Percentiles rank a stretch among this genome's conserved stretches.
Evolutionary conservation across 1,284 basidiomycete genomes (phyloP).

Genomic region (Puccinia horiana): DNA sequence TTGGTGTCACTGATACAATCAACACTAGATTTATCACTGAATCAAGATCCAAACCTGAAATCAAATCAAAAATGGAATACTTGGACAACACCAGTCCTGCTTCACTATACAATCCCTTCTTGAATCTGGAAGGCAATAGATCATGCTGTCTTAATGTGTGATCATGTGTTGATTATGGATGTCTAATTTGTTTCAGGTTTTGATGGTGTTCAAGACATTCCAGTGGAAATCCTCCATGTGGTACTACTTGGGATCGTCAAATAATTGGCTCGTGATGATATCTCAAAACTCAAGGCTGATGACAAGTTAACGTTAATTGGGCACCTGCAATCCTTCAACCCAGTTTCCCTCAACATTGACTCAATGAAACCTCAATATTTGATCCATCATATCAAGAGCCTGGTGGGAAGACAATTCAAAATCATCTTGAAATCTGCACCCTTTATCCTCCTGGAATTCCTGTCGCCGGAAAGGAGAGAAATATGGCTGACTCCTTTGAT

Average conservation of each 20-base stretch:
- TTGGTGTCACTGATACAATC: not conserved
- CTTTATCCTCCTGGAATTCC: slow-evolving; percentile 58
- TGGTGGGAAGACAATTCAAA: slow-evolving; percentile 60
- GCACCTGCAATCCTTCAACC: not conserved
- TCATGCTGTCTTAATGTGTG: slow-evolving; percentile 59
- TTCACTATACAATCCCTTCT: slow-evolving; percentile 54
- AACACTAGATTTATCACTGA: not conserved
- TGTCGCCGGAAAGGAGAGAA: slow-evolving; percentile 51
- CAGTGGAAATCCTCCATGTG: slow-evolving; percentile 55
- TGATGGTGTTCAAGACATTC: slow-evolving; percentile 60
- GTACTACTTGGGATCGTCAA: slow-evolving; percentile 51
- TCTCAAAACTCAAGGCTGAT: not conserved
- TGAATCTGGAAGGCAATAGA: slow-evolving; percentile 57
- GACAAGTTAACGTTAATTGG: not conserved
- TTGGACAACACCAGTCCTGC: slow-evolving; percentile 53
- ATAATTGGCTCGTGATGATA: not conserved
- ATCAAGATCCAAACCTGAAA: slow-evolving; percentile 52
- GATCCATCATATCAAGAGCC: slow-evolving; percentile 57
- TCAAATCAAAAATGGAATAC: slow-evolving; percentile 51
- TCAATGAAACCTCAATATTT: slow-evolving; percentile 53
- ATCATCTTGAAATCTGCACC: slow-evolving; percentile 59
- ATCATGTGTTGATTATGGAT: not conserved
- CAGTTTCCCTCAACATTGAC: not conserved
- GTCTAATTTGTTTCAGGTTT: slow-evolving; percentile 57
- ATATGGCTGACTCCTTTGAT: slow-evolving; percentile 60